These are phyloP conservation scores for Musa troglodytarum DNA, from an alignment of 176 grass and related monocot genomes.

Conservation along the genomic window DNA sequence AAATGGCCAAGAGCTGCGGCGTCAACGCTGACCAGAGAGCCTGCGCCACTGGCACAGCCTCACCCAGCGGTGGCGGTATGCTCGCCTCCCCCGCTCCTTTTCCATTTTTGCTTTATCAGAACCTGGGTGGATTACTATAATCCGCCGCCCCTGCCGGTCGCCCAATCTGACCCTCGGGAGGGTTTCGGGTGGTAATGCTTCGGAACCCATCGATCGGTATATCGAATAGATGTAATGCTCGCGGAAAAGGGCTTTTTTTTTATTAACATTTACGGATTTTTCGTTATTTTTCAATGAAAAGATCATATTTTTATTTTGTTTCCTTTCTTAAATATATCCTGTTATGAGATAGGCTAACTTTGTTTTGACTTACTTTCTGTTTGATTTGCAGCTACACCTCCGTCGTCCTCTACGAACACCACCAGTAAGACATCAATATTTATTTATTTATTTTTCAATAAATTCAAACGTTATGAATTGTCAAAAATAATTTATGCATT, in stretches of 20 bases:
- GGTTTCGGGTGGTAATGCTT: not conserved
- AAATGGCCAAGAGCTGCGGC: slow-evolving; percentile 13
- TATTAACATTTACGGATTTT: not conserved
- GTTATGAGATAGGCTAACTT: not conserved
- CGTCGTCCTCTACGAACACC: not conserved
- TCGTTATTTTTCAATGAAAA: not conserved
- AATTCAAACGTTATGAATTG: not conserved
- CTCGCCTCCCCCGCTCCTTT: not conserved
- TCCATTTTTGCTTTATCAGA: not conserved
- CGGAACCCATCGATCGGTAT: not conserved
- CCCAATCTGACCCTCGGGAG: not conserved
- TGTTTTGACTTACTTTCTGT: not conserved
- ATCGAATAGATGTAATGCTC: not conserved
- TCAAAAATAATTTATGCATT: not conserved
- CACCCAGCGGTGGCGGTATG: not conserved
- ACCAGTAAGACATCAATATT: not conserved
- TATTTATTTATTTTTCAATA: not conserved
- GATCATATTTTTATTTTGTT: not conserved
- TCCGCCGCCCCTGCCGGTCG: not conserved
- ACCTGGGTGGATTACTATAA: not conserved
- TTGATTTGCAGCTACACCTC: not conserved
- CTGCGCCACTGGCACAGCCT: not conserved
- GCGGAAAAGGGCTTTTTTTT: too few relatives aligned
- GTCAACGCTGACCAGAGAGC: not conserved
- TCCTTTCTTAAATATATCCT: not conserved